Evolutionary conservation across 495 filamentous ascomycete species (phyloP), one percentile per base, ranked within the genome.

Genomic region (Podospora australis): DNA sequence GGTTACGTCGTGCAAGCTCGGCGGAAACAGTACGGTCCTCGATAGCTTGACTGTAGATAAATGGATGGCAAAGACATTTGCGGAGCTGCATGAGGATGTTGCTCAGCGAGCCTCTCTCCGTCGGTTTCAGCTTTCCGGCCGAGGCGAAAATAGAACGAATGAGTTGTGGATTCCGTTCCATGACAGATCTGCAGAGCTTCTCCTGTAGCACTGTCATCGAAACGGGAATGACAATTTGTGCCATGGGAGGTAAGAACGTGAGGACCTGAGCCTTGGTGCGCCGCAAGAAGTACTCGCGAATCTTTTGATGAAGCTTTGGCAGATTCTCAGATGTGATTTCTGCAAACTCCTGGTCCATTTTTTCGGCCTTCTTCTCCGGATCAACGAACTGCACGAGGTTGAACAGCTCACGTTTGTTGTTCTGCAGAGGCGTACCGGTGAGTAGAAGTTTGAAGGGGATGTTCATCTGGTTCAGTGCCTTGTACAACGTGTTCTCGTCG

Each of bases 61-160:
- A 99, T 1, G 92, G 94, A 65, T 99, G 92, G 52, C 90, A 91
- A 6, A 99, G 75, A 53, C 88, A 94, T 62, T 96, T 96, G 2
- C 92, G 83, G 10, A 99, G 78, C 63, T 97, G 91, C 79, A 96
- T 88, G 21, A 99, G 70, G 26, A 97, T 95, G 55, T 97, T 99
- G 68, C 80, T 92, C 42, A 99, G 61, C 46, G 80, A 90, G 17
- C 83, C 81, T 1, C 81, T 74, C 46, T 98, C 92, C 2, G 67
- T 68, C 14, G 78, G 69, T 51, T 84, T 85, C 22, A 86, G 67
- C 50, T 78, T 73, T n/a, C 72, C 68, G 22, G 72, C 74, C n/a
- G n/a, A n/a, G 1, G 78, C 74, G 58, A 95, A 86, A 21, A 99
- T 87, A 0, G 90, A 81, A 47, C 83, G 82, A 57, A 98, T 90